Evolutionary conservation across 805 yeast species (phyloP).

Genomic region (Lipomyces starkeyi): DNA sequence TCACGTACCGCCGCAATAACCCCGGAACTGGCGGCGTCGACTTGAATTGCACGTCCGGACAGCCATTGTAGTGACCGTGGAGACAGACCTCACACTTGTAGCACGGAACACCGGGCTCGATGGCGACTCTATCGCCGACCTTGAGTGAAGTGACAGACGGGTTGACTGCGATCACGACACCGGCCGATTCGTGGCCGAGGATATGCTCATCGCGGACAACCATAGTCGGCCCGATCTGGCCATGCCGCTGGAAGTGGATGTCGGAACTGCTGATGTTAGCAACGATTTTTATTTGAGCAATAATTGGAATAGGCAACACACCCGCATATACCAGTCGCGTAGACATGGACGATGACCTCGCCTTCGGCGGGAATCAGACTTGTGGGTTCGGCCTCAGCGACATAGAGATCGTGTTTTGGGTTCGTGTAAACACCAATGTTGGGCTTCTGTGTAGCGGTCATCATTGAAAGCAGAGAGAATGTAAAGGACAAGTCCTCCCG

Average conservation of each 20-base stretch:
- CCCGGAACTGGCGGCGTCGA: constrained; percentile 50
- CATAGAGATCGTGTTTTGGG: constrained; percentile 35
- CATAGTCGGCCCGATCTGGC: constrained; percentile 59
- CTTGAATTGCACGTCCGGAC: constrained; percentile 48
- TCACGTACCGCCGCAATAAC: constrained; percentile 46
- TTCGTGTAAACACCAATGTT: constrained; percentile 36
- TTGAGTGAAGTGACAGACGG: constrained; percentile 54
- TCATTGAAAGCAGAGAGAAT: not conserved
- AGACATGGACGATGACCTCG: constrained; percentile 61
- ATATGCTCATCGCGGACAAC: constrained; percentile 68
- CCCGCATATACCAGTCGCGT: constrained; percentile 77
- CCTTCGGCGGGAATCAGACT: constrained; percentile 46
- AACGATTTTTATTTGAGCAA: not conserved
- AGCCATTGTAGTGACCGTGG: constrained; percentile 49
- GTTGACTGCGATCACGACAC: constrained; percentile 57
- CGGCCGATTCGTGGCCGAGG: constrained; percentile 66
- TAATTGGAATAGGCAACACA: not conserved
- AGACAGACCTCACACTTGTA: constrained; percentile 47
- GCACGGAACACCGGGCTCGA: constrained; percentile 62
- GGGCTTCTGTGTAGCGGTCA: constrained; percentile 24
- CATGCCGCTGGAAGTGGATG: constrained; percentile 70
- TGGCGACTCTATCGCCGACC: constrained; percentile 54
- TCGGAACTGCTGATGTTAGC: constrained; percentile 51
- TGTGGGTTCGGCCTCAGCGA: constrained; percentile 26
- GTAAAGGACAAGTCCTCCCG: not conserved